Base-by-base conservation (phyloP, 805 yeast species). In the Millerago galiae region DNA sequence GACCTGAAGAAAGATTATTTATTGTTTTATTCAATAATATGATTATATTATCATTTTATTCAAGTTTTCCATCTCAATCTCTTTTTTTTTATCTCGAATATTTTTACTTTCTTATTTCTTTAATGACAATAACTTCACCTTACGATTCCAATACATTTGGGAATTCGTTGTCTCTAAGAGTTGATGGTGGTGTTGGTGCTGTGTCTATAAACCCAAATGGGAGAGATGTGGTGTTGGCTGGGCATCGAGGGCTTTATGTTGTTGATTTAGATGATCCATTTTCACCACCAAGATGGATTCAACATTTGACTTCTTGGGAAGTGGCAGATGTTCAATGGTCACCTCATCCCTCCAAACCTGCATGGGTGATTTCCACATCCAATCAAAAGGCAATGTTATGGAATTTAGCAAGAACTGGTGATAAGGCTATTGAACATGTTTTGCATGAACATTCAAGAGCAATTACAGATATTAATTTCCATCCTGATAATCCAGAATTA, bases 251-350 rank as follows among this genome's bases (percentile, higher is more conserved):
- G 0, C 69, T 93, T 12, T 85, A 81, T 60, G 79, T 93, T 31
- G 81, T 91, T n/a, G 98, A 93, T 63, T 63, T 93, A 34, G 96
- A 91, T 55, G 96, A 93, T 60, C 99, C 98, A 1, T 91, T 87
- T 62, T 78, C 91, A 0, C 89, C 95, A 1, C 99, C 99, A 0
- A 69, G 99, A 45, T 88, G 95, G 90, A 73, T 93, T 13, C 95
- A 81, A 42, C 96, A 93, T 57, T 72, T 80, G 29, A 91, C 97
- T 0, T 80, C 95, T 0, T 93, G 98, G 98, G 98, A 93, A 61
- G 99, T 93, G 3, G 96, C 99, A 0, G 97, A 91, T 60, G 97
- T 91, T 2, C 98, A 93, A 61, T 93, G 99, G 98, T 86, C 95
- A 3, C 96, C 97, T 0, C 97, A 93, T 58, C 70, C 74, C 6